Conservation (phyloP, 352 stramenopile species). For the Globisporangium apiculatum region DNA sequence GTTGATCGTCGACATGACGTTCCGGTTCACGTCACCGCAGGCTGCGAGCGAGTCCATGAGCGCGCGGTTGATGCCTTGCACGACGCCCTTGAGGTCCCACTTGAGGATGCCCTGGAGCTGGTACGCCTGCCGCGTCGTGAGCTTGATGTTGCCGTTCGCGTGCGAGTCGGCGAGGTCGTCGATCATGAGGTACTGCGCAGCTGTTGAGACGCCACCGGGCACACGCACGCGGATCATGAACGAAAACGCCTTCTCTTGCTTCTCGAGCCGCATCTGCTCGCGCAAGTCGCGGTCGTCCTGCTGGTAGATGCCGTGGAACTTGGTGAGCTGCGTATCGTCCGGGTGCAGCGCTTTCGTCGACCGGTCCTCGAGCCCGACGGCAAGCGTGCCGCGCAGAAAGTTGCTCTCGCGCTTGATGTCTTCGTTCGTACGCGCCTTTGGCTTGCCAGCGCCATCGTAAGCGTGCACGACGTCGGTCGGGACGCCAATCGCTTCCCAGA, state of each 20-base stretch:
- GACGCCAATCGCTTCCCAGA: constrained; percentile 73
- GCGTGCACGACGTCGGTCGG: constrained; percentile 43
- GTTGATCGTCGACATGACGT: constrained; percentile 94
- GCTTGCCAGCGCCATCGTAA: constrained; percentile 29
- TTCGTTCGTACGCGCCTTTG: constrained; percentile 76
- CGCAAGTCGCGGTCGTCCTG: constrained; percentile 92
- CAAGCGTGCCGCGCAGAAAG: constrained; percentile 66
- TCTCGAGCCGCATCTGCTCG: constrained; percentile 68
- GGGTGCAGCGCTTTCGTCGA: constrained; percentile 62
- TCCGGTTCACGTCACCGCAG: constrained; percentile 96
- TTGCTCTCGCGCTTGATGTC: constrained; percentile 82
- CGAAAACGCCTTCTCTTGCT: constrained; percentile 90
- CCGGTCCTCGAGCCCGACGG: constrained; percentile 52
- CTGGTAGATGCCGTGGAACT: constrained; percentile 98
- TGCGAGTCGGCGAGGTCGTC: constrained; percentile 91
- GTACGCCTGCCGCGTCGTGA: constrained; percentile 96
- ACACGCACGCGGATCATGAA: constrained; percentile 98
- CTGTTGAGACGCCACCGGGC: constrained; percentile 90
- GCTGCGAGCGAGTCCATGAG: constrained; percentile 93
- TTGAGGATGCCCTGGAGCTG: constrained; percentile 97
- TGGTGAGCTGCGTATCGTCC: constrained; percentile 83
- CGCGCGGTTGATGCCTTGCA: constrained; percentile 88
- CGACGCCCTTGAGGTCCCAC: constrained; percentile 94
- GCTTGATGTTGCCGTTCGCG: constrained; percentile 93
- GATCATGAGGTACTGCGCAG: constrained; percentile 91